A percentile compares a stretch with the other conserved stretches of the same genome.
Conservation (phyloP, 495 filamentous ascomycete genomes). For the Recurvomyces mirabilis region DNA sequence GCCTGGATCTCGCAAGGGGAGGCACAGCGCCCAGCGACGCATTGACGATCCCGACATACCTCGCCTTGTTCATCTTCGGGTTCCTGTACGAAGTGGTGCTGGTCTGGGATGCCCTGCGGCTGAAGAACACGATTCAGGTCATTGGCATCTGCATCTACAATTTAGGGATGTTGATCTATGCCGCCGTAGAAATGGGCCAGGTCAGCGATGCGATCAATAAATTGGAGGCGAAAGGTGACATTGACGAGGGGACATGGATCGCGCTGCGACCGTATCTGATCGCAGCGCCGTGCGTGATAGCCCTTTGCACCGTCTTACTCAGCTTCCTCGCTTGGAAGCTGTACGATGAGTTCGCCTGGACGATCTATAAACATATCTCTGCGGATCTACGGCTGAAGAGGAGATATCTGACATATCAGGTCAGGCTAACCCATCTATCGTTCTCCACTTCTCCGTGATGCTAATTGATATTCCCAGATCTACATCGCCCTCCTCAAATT, state of each 20-base stretch:
- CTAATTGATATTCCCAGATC: constrained; percentile 51
- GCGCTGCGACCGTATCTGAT: constrained; percentile 64
- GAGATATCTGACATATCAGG: constrained; percentile 91
- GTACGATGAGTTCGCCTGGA: constrained; percentile 98
- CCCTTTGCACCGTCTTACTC: constrained; percentile 59
- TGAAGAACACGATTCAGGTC: constrained; percentile 97
- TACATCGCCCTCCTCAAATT: constrained; percentile 97
- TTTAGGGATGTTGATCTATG: constrained; percentile 78
- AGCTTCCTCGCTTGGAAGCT: constrained; percentile 78
- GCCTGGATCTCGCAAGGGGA: constrained; percentile 27
- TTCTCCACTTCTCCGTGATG: neutral
- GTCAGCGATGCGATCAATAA: constrained; percentile 56
- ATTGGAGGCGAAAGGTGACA: constrained; percentile 31
- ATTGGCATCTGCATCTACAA: constrained; percentile 93
- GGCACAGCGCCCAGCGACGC: constrained; percentile 30
- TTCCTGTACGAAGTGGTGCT: constrained; percentile 84
- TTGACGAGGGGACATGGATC: constrained; percentile 42
- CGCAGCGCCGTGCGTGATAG: constrained; percentile 76
- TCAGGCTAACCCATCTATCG: constrained; percentile 31
- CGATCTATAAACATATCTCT: constrained; percentile 97
- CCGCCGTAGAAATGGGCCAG: constrained; percentile 82
- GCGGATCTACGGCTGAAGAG: constrained; percentile 95
- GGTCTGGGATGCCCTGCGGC: constrained; percentile 80
- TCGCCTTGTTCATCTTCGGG: constrained; percentile 94
- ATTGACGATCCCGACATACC: constrained; percentile 74